Conservation (phyloP, 2,329 filamentous ascomycete genomes). For the Aspergillus brasiliensis region DNA sequence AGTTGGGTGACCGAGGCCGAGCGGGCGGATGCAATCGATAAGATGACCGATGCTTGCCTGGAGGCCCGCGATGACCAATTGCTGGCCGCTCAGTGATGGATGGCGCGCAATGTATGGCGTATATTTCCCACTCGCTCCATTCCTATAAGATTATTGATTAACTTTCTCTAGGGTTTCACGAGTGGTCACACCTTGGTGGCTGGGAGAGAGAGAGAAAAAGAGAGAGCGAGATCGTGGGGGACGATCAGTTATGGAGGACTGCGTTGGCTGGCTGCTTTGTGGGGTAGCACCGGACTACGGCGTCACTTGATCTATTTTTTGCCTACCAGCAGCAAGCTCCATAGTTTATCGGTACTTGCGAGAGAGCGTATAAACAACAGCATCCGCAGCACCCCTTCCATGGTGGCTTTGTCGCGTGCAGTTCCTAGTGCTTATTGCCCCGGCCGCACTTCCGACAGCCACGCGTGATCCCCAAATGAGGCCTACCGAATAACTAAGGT, state of each 20-base stretch:
- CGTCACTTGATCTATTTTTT: not conserved
- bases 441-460: no score
- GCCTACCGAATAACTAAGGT: not conserved
- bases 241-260: not conserved
- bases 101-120: no score
- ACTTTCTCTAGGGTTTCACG: not conserved
- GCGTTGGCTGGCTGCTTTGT: no score
- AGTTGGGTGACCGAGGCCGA: slow-evolving; percentile 23
- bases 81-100: not conserved
- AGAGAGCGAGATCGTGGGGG: no score
- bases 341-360: not conserved
- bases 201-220: not conserved
- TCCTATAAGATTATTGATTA: not conserved
- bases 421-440: no score
- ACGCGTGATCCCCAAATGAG: no score
- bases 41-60: slow-evolving; percentile 32
- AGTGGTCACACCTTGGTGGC: not conserved
- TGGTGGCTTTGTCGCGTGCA: no score
- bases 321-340: not conserved
- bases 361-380: not conserved
- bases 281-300: no score
- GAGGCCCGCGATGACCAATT: slow-evolving; percentile 26
- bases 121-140: not conserved
- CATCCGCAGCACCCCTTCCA: no score
- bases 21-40: slow-evolving; percentile 24